A percentile compares a stretch with the other conserved stretches of the same genome.
Evolutionary conservation across 1,284 basidiomycete species (phyloP).

Genomic region (Boletus semigastroideus): DNA sequence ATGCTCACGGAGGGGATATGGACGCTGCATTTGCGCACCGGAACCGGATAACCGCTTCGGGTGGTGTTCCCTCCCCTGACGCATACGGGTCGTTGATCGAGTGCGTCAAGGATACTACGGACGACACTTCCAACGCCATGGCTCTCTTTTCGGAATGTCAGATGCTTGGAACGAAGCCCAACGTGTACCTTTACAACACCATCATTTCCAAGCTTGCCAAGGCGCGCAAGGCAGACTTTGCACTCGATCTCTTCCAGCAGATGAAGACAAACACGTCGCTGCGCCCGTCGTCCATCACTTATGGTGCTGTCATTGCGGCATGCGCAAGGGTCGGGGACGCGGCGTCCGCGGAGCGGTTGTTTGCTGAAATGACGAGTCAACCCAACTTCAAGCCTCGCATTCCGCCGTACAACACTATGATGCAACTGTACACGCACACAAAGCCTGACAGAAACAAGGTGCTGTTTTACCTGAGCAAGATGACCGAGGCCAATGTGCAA

Average conservation of each 20-base stretch:
- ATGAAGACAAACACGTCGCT: conserved; percentile 71
- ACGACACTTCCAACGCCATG: conserved; percentile 86
- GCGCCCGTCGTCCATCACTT: conserved; percentile 84
- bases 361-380: conserved; percentile 80
- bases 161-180: conserved; percentile 67
- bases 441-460: conserved; percentile 82
- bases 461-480: conserved; percentile 74
- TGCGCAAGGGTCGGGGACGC: conserved; percentile 94
- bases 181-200: conserved; percentile 91
- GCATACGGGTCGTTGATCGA: conserved; percentile 91
- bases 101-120: conserved; percentile 87
- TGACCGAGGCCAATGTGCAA: conserved; percentile 61
- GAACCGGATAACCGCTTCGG: conserved; percentile 73
- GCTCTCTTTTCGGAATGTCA: conserved; percentile 83
- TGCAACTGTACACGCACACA: conserved; percentile 92
- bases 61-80: conserved; percentile 80
- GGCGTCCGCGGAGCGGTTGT: conserved; percentile 78
- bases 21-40: conserved; percentile 83
- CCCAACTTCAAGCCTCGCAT: conserved; percentile 84
- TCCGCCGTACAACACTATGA: conserved; percentile 98
- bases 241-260: conserved; percentile 81
- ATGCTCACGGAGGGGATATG: conserved; percentile 78
- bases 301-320: conserved; percentile 93
- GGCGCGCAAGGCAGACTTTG: conserved; percentile 88
- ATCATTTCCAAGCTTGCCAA: conserved; percentile 93